A percentile compares a stretch with the other conserved stretches of the same genome.
Conservation (phyloP, 768 basidiomycete species). For the Leucogyrophana mollusca region DNA sequence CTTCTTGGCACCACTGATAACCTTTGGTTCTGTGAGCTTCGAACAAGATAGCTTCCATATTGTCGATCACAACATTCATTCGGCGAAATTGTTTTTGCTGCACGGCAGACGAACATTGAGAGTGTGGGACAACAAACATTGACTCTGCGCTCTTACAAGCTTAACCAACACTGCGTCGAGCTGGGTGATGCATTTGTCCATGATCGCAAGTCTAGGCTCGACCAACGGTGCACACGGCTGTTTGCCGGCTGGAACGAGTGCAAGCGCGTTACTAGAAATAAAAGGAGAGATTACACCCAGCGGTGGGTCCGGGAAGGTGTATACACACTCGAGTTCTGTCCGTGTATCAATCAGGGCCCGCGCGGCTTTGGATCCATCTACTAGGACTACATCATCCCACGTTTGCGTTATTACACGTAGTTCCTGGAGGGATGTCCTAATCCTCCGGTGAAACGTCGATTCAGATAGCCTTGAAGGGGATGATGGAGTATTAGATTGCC, state of each 20-base stretch:
- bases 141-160: constrained; percentile 49
- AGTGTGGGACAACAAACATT: not conserved
- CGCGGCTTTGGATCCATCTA: constrained; percentile 78
- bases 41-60: constrained; percentile 57
- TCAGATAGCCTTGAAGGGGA: constrained; percentile 50
- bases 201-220: constrained; percentile 60
- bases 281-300: not conserved
- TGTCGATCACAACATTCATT: constrained; percentile 63
- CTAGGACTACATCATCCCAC: constrained; percentile 82
- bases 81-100: constrained; percentile 73
- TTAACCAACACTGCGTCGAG: constrained; percentile 59
- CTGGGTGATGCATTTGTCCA: constrained; percentile 64
- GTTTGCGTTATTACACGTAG: constrained; percentile 58
- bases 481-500: constrained; percentile 36
- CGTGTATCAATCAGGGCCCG: constrained; percentile 71
- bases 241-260: constrained; percentile 46
- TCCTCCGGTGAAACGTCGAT: constrained; percentile 79
- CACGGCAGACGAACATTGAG: not conserved
- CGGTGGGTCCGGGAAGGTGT: not conserved
- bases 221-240: constrained; percentile 61
- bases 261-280: constrained; percentile 57
- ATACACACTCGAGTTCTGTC: constrained; percentile 80
- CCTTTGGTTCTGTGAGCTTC: constrained; percentile 76
- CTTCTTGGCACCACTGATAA: constrained; percentile 64
- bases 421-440: constrained; percentile 68